These are phyloP conservation scores for Pichia sp. DNA, from an alignment of 1,139 yeast species.

Conservation along the genomic window DNA sequence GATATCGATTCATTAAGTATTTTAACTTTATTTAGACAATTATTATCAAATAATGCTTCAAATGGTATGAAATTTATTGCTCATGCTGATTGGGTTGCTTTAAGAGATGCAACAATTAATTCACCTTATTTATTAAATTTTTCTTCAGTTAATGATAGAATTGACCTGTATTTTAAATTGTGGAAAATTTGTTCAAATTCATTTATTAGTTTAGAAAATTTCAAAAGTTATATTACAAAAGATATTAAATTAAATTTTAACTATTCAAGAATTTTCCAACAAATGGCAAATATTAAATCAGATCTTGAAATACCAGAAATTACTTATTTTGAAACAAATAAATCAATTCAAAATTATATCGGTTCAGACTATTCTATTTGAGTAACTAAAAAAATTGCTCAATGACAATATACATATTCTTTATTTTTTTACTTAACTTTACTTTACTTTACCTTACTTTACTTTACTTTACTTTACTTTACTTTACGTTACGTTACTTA, in stretches of 20 bases:
- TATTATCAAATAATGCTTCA: conserved; percentile 47
- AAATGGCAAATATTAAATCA: conserved; percentile 33
- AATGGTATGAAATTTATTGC: conserved; percentile 59
- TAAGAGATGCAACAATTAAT: conserved; percentile 69
- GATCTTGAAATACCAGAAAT: conserved; percentile 37
- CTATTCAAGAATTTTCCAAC: conserved; percentile 33
- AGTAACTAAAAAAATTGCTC: too few species aligned
- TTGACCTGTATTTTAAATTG: conserved; percentile 51
- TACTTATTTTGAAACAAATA: conserved; percentile 22
- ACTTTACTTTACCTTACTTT: too few species aligned
- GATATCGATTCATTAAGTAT: conserved; percentile 52
- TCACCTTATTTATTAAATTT: conserved; percentile 32
- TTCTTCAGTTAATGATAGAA: conserved; percentile 36
- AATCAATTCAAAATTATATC: conserved; percentile 26
- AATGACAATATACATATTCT: too few species aligned
- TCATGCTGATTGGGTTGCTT: conserved; percentile 83
- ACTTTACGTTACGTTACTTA: too few species aligned
- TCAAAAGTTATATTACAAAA: conserved; percentile 36
- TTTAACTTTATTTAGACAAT: conserved; percentile 54
- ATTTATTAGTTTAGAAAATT: conserved; percentile 41
- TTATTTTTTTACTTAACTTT: too few species aligned
- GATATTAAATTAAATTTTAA: conserved; percentile 37
- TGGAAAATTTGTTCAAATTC: conserved; percentile 45
- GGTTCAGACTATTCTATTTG: conserved; percentile 15
- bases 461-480: too few species aligned